Evolutionary conservation across 768 basidiomycete genomes (phyloP), one percentile per base, ranked within the genome.

Genomic region (Boletus sp.): DNA sequence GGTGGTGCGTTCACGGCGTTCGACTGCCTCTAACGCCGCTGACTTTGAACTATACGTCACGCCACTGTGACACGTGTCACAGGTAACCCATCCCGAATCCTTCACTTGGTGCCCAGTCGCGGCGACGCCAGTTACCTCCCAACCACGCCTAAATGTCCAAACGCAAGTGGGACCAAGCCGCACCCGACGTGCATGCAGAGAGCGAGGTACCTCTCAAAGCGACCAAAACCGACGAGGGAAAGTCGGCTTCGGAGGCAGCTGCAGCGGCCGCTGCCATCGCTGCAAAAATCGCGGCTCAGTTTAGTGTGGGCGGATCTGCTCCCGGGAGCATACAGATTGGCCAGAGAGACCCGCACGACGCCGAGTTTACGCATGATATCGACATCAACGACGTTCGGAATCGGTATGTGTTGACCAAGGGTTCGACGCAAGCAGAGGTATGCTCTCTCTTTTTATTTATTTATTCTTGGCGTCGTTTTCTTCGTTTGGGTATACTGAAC

Each of bases 341-440:
- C 17, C 63, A 72, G 47, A 82, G 82, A 59, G 90, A 91, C 65
- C 76, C 77, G 2, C 83, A 88, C 46, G 89, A 91, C 61, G 90
- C 79, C 40, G 90, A 90, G 43, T 98, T 86, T 62, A 87, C 84
- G 13, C 82, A 90, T 60, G 92, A 97, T 65, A 95, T 98, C 52
- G 96, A 98, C 70, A 97, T 98, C 70, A 98, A 98, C 69, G 95
- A 98, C 71, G 78, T 94, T 46, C 77, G 95, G 69, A 98, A 98
- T 73, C 80, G 96, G 60, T 98, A 98, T 71, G 75, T 98, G 68
- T 75, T 98, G 64, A 98, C 95, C 44, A 96, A 92, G 70, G 92
- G 93, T 3, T 80, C 89, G 11, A 98, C 96, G 3, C 96, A 98
- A 72, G 76, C 85, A 56, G 87, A 97, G 80, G 95, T 93, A 51